These are phyloP conservation scores for Striga hermonthica DNA, from an alignment of 305 asterid genomes.

Conservation along the genomic window DNA sequence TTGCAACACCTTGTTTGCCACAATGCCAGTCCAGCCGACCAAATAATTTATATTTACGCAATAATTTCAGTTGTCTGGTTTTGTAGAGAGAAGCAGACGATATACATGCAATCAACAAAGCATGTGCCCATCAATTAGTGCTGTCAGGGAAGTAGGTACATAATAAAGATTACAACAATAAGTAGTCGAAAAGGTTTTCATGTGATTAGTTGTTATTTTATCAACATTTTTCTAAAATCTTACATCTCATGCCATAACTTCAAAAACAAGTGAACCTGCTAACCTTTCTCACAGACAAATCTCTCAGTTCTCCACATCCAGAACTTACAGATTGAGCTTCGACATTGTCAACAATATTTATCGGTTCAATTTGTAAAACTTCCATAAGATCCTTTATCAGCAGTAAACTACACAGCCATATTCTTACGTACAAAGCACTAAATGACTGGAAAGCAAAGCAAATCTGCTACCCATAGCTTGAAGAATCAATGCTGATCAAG, in stretches of 20 bases:
- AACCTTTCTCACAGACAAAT: slow-evolving; percentile 6
- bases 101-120: slow-evolving; percentile 17
- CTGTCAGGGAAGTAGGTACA: neutral
- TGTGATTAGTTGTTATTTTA: neutral
- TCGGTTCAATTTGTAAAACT: neutral
- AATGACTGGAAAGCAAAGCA: neutral
- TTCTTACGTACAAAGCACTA: neutral
- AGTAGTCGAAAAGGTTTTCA: neutral
- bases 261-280: slow-evolving; percentile 13
- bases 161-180: neutral
- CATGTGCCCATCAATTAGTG: neutral
- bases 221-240: slow-evolving; percentile 17
- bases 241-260: slow-evolving; percentile 4
- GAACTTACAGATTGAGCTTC: slow-evolving; percentile 6
- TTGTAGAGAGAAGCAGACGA: slow-evolving; percentile 1
- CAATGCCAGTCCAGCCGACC: neutral
- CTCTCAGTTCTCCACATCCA: neutral
- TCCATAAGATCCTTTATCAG: neutral
- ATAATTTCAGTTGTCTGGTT: neutral
- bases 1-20: neutral
- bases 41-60: neutral
- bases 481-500: neutral
- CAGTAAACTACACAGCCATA: neutral
- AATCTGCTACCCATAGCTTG: neutral
- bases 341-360: slow-evolving; percentile 17